Base-by-base conservation (phyloP, 805 yeast genomes). In the Pichia rugopelliculosa region DNA sequence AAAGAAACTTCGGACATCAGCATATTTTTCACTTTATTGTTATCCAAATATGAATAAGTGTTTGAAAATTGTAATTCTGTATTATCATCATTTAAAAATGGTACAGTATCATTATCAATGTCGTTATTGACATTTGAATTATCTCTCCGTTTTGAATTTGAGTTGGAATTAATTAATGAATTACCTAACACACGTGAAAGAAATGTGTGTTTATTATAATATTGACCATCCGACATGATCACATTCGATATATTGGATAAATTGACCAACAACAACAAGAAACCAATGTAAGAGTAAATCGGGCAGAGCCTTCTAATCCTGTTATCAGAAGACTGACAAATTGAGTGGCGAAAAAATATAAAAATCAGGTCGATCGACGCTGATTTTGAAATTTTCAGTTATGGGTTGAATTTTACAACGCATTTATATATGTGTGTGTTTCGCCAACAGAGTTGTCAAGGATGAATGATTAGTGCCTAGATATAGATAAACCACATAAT, bases 121-220 rank as follows among this genome's bases (percentile, higher is more conserved):
- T 17, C 87, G 62, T n/a, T 36, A 2, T 20, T 34, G 21, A 23
- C 24, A 18, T 18, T 18, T 15, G 7, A 8, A 26, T 22, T 36
- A n/a, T 36, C 26, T 17, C 25, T 33, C 13, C 42, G 11, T 12
- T 15, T 27, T 6, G 23, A 8, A 17, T 33, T 45, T 15, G 18
- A 21, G 18, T 10, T 27, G 6, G 36, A 18, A 36, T 41, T 41
- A 7, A 23, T 26, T 11, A 33, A 10, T 3, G 48, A 34, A 26
- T 41, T 46, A 4, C 48, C 48, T 20, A 81, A 80, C 21, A 81
- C 83, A 38, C 86, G 68, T 10, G 84, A 79, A 50, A 81, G 68
- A 56, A 81, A 81, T 6, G 85, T 80, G 55, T 79, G 79, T 45
- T 67, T 67, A 18, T 53, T 34, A 23, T 34, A 34, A n/a, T 40